phyloP scores from a whole-genome alignment of 768 basidiomycete species.

The Macrolepiota albuminosa region DNA sequence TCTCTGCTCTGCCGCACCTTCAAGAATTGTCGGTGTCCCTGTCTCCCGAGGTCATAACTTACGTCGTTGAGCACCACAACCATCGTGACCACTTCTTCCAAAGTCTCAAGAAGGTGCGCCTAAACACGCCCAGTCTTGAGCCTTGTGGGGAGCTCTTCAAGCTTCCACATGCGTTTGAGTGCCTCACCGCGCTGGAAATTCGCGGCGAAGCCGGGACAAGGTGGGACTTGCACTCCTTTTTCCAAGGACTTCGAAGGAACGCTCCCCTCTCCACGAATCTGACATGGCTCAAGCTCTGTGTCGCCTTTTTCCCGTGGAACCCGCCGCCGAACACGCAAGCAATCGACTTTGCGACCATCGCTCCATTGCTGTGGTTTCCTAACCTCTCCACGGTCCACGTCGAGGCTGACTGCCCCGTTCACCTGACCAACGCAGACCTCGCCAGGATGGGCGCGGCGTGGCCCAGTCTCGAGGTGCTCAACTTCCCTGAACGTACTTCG shows the following conservation, averaged over 20 bases:
- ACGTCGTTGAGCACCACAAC: neutral
- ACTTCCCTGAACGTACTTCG: slow-evolving; percentile 6
- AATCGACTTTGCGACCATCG: slow-evolving; percentile 1
- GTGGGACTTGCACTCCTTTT: neutral
- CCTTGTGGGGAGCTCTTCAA: slow-evolving; percentile 3
- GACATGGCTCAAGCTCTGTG: slow-evolving; percentile 1
- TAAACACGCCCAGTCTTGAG: slow-evolving; percentile 1
- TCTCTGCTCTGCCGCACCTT: slow-evolving; percentile 1
- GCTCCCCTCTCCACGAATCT: neutral
- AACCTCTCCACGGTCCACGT: neutral
- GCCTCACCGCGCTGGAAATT: slow-evolving; percentile 1
- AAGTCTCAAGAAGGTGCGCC: neutral
- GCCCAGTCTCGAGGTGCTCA: slow-evolving; percentile 7
- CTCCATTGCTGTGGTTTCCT: neutral
- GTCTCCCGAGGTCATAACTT: neutral
- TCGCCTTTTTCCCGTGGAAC: slow-evolving; percentile 1
- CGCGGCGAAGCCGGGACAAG: neutral
- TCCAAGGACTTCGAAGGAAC: neutral
- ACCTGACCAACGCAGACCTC: slow-evolving; percentile 4
- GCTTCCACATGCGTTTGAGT: slow-evolving; percentile 1
- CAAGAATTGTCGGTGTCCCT: slow-evolving; percentile 1
- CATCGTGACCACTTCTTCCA: neutral
- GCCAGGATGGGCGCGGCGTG: slow-evolving; percentile 6
- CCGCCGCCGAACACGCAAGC: neutral
- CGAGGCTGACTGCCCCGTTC: slow-evolving; percentile 1